Conservation (phyloP, 495 filamentous ascomycete species). For the Chaetomium cochliodes region DNA sequence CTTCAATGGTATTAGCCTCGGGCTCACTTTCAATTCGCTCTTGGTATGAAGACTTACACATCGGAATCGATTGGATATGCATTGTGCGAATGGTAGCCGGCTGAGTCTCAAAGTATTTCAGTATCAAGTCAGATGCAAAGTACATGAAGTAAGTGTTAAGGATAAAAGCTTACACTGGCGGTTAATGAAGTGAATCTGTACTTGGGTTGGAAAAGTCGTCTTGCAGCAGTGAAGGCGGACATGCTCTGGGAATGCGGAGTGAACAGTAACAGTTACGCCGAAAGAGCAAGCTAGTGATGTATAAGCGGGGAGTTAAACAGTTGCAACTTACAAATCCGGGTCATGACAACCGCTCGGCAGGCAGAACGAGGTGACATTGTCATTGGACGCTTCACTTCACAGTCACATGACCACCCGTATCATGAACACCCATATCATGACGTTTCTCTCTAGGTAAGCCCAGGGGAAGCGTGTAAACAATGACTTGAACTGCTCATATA, state of each 20-base stretch:
- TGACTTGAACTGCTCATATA: no score
- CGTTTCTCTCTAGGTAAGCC: neutral
- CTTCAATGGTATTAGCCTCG: constrained; percentile 43
- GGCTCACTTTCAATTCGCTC: neutral
- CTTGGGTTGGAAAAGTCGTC: constrained; percentile 21
- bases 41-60: constrained; percentile 89
- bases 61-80: constrained; percentile 97
- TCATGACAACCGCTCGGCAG: constrained; percentile 3
- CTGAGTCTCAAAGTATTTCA: constrained; percentile 23
- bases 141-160: no score
- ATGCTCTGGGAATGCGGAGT: constrained; percentile 28
- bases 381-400: neutral
- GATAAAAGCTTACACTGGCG: constrained; percentile 1
- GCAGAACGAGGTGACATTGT: constrained; percentile 1
- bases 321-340: constrained; percentile 1
- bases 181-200: constrained; percentile 1
- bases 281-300: neutral
- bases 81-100: constrained; percentile 55
- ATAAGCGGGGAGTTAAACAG: neutral
- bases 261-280: constrained; percentile 2
- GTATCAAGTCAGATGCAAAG: neutral
- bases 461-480: no score
- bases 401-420: constrained; percentile 23
- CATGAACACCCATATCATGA: neutral
- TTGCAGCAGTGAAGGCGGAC: constrained; percentile 33